Evolutionary conservation across 495 filamentous ascomycete species (phyloP).

Genomic region (Neurospora africana): DNA sequence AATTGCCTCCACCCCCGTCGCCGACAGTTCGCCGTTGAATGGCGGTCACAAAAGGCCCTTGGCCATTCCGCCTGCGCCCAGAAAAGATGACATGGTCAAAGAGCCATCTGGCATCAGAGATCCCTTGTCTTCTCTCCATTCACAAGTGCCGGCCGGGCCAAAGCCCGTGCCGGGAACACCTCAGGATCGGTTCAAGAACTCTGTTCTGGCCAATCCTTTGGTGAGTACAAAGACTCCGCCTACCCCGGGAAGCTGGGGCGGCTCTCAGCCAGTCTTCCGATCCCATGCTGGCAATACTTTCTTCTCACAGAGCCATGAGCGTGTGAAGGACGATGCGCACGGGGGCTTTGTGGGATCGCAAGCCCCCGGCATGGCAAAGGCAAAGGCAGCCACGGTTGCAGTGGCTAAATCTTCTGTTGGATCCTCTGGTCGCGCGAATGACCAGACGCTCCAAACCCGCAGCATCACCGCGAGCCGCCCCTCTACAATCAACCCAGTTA

Average conservation of each 20-base stretch:
- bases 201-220: background rate
- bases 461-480: background rate
- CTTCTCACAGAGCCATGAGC: background rate
- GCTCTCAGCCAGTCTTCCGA: background rate
- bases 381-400: background rate
- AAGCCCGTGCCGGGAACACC: constrained; percentile 1
- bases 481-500: background rate
- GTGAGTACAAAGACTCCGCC: background rate
- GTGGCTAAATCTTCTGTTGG: background rate
- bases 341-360: background rate
- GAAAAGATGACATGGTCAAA: background rate
- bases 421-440: background rate
- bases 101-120: background rate
- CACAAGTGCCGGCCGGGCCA: background rate
- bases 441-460: background rate
- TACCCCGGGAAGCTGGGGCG: background rate
- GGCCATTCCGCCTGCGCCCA: background rate
- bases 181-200: constrained; percentile 6
- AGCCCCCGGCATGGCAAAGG: background rate
- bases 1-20: background rate
- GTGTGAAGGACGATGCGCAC: background rate
- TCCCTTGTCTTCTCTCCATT: background rate
- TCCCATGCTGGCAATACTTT: background rate
- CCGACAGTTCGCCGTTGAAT: background rate
- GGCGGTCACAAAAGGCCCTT: background rate